Evolutionary conservation across 805 yeast genomes (phyloP).

Genomic region (Lipomyces yamanashiensis): DNA sequence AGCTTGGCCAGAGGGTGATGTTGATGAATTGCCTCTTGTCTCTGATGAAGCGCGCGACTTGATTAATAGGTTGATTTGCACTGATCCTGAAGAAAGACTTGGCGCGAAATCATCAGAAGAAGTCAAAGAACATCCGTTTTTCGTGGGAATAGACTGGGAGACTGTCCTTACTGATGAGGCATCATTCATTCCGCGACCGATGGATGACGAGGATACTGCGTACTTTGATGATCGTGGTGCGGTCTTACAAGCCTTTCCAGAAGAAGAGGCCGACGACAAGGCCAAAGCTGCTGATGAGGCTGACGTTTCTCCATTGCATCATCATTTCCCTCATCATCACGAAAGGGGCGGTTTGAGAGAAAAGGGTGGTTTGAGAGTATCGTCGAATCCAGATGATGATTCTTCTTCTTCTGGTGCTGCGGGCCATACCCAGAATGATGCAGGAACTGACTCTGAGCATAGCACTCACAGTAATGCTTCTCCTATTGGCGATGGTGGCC

Average conservation of each 20-base stretch:
- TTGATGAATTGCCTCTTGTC: slow-evolving; percentile 46
- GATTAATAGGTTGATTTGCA: slow-evolving; percentile 62
- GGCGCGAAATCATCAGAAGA: slow-evolving; percentile 79
- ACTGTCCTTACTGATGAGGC: slow-evolving; percentile 70
- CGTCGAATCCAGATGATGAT: neutral
- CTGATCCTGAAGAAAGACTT: slow-evolving; percentile 68
- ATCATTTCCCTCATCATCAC: neutral
- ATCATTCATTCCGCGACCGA: slow-evolving; percentile 78
- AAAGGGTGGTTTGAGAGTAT: neutral
- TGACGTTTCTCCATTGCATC: neutral
- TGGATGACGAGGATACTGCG: slow-evolving; percentile 84
- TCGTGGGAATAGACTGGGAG: slow-evolving; percentile 74
- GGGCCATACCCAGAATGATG: neutral
- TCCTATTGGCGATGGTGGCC: neutral
- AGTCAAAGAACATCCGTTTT: slow-evolving; percentile 78
- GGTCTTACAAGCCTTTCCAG: slow-evolving; percentile 63
- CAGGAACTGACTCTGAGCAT: slow-evolving; percentile 7
- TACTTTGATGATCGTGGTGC: slow-evolving; percentile 95
- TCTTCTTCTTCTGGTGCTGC: neutral
- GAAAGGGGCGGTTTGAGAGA: neutral
- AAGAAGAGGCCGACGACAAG: slow-evolving; percentile 44
- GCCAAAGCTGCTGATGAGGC: slow-evolving; percentile 38
- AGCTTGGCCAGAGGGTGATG: slow-evolving; percentile 81
- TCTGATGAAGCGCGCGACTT: slow-evolving; percentile 76
- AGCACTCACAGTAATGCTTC: neutral